Conservation (phyloP, 768 basidiomycete species). For the Coprinopsis sp. region DNA sequence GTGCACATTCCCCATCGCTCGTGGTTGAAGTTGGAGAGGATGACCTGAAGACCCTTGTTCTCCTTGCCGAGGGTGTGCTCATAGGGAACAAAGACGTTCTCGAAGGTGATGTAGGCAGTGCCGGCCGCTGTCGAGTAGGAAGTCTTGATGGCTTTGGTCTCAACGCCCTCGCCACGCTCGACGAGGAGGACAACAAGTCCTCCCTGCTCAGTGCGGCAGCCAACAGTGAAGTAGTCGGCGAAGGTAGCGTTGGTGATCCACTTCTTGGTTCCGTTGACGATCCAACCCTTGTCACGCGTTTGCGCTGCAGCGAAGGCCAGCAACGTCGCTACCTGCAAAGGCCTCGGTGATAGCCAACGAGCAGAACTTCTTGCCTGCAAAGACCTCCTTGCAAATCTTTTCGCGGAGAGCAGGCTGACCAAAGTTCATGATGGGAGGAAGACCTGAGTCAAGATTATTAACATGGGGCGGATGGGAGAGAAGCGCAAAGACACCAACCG, state of each 20-base stretch:
- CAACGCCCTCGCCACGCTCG: slow-evolving; percentile 45
- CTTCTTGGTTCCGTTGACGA: slow-evolving; percentile 79
- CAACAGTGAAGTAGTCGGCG: slow-evolving; percentile 65
- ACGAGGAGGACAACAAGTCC: slow-evolving; percentile 24
- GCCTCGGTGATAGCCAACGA: slow-evolving; percentile 83
- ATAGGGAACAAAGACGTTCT: slow-evolving; percentile 79
- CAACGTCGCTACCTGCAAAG: slow-evolving; percentile 74
- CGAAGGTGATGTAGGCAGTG: slow-evolving; percentile 78
- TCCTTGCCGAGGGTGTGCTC: slow-evolving; percentile 69
- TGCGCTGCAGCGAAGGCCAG: slow-evolving; percentile 70
- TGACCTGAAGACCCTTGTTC: slow-evolving; percentile 37
- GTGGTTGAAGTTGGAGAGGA: slow-evolving; percentile 79
- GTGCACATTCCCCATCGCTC: slow-evolving; percentile 79
- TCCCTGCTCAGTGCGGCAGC: slow-evolving; percentile 50
- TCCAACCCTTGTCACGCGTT: slow-evolving; percentile 69
- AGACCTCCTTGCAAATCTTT: slow-evolving; percentile 52
- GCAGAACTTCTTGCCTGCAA: slow-evolving; percentile 65
- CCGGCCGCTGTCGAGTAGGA: slow-evolving; percentile 88
- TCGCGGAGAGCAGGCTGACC: slow-evolving; percentile 60
- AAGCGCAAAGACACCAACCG: slow-evolving; percentile 14
- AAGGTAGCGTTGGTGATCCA: slow-evolving; percentile 82
- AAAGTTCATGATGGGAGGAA: slow-evolving; percentile 79
- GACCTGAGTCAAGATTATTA: slow-evolving; percentile 28
- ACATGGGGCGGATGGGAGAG: background rate
- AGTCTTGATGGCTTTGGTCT: slow-evolving; percentile 60